phyloP scores from a whole-genome alignment of 2,329 filamentous ascomycete genomes.

The Phoma sp. region DNA sequence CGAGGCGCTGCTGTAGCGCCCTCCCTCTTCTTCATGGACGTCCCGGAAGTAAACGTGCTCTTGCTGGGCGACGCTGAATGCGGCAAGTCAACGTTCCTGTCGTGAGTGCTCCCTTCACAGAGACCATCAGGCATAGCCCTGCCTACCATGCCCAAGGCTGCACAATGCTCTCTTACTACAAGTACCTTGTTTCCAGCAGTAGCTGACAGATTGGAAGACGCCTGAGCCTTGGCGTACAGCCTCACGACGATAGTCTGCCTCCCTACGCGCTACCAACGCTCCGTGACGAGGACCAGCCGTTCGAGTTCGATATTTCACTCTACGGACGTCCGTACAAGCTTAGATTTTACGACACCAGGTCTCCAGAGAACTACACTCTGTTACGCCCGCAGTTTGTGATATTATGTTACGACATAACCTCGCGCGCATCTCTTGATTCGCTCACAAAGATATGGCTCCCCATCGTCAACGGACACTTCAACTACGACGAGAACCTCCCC shows the following conservation, averaged over 20 bases:
- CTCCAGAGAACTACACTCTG: conserved; percentile 63
- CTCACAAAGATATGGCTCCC: conserved; percentile 55
- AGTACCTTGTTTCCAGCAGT: neutral
- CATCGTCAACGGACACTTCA: conserved; percentile 59
- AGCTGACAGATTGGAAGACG: conserved; percentile 25
- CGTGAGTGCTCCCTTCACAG: conserved; percentile 54
- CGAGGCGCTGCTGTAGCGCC: conserved; percentile 1
- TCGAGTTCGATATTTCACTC: conserved; percentile 64
- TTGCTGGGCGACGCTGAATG: conserved; percentile 65
- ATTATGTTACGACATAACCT: conserved; percentile 64
- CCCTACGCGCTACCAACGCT: conserved; percentile 52
- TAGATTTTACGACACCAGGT: conserved; percentile 63
- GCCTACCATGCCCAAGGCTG: neutral
- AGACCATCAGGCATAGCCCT: too few species aligned
- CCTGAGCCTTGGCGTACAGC: conserved; percentile 40
- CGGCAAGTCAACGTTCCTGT: conserved; percentile 68
- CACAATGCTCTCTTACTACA: neutral
- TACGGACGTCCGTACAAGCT: conserved; percentile 62
- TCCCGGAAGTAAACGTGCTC: conserved; percentile 57
- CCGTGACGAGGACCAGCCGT: conserved; percentile 64
- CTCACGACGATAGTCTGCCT: conserved; percentile 36
- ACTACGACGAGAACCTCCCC: conserved; percentile 58
- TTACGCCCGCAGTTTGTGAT: conserved; percentile 62
- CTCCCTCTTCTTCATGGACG: conserved; percentile 24
- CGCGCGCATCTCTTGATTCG: conserved; percentile 57